Base-by-base conservation (phyloP, 2,329 filamentous ascomycete genomes). In the Beauveria medogensis region DNA sequence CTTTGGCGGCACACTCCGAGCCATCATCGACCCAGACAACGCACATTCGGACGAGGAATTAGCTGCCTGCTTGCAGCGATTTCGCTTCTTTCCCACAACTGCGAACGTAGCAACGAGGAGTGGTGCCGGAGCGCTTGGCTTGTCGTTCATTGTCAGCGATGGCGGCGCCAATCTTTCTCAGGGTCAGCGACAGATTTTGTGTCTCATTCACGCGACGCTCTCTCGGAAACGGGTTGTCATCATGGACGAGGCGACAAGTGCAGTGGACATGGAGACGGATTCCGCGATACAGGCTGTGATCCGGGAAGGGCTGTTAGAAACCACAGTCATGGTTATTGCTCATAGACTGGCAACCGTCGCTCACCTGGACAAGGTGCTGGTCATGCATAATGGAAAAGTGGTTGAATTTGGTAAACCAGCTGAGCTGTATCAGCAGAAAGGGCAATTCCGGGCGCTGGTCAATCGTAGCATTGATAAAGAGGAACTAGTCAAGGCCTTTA, bases 261-360 rank as follows among this genome's bases (percentile, higher is more conserved):
- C 87, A 0, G 86, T 90, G 1, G 87, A 89, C 69, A 87, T 88
- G 83, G 76, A 79, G 52, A 89, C 87, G 0, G 87, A 90, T 69
- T 74, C 78, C 1, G 75, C 87, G 20, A 89, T 89, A 66, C 86
- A 89, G 72, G 77, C 81, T 4, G 28, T 18, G 14, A 52, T 59
- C 14, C 47, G 48, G 18, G 81, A 85, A 65, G 84, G 87, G 68
- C 87, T 88, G 63, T 80, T 76, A 2, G 81, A 81, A 59, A 78
- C 78, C 5, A 88, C 85, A 2, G 72, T 89, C 26, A 70, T 89
- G 16, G 85, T 88, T 8, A 88, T 89, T 67, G 86, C 86, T 5
- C 87, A 89, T 70, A 78, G 86, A 0, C 73, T 89, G 48, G 85
- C 82, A 67, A 89, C 86, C 0, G 86, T 89, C 69, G 84, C 82